Base-by-base conservation (phyloP, 768 basidiomycete genomes). In the Leucosporidium yakuticum region DNA sequence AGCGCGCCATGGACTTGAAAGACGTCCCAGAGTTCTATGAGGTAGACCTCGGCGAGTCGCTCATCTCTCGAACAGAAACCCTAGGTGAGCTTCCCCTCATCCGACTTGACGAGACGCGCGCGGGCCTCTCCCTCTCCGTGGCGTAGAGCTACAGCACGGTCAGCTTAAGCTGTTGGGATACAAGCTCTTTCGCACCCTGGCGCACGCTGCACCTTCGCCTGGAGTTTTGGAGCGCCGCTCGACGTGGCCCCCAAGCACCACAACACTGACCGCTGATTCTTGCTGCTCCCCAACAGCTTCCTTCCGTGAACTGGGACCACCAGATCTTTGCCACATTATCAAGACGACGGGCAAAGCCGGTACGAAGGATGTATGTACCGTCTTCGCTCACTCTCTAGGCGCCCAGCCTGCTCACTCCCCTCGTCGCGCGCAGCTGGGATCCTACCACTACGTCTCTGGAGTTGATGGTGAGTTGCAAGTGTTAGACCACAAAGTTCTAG, bases 371-470 rank as follows among this genome's bases (percentile, higher is more conserved):
- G 94, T 94, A 69, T 74, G 88, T 83, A 27, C 57, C 32, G 19
- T 7, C 2, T 44, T 4, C 27, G 47, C 23, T 53, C 47, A 25
- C 57, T 17, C 44, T n/a, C 64, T 12, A n/a, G 56, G 23, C 50
- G 20, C 20, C 51, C 27, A 14, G 17, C 39, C n/a, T 12, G 59
- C 59, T 60, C 23, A 60, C 59, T 44, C 39, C 59, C 11, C n/a
- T 39, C 44, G 59, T 29, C 14, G 59, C 25, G 23, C 50, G 32
- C 74, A 96, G 93, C 82, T 91, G 67, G 91, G 92, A 49, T 97
- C 95, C 47, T 98, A 97, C 78, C 96, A 99, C 80, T 97, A 91
- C 74, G 85, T 96, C 66, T 99, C 96, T 0, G 95, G 96, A n/a
- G 91, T 99, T 62, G 96, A 99, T 79, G 39, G 39, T 44, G 39